These are phyloP conservation scores for Phyllosticta citriasiana DNA, from an alignment of 2,329 filamentous ascomycete species.

Conservation along the genomic window DNA sequence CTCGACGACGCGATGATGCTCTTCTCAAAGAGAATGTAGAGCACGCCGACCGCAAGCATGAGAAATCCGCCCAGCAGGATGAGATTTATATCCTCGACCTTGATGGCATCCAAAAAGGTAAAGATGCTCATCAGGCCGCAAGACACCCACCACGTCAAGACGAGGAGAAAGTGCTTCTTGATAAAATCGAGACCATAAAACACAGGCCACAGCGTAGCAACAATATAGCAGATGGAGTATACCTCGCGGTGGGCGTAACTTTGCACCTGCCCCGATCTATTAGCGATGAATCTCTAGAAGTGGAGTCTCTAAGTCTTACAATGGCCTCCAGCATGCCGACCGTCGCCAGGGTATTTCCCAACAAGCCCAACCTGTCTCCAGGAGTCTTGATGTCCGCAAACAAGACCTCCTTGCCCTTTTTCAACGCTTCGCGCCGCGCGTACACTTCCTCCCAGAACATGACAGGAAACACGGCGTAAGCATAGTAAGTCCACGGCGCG, in stretches of 20 bases:
- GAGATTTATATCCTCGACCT: conserved; percentile 63
- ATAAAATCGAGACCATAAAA: conserved; percentile 67
- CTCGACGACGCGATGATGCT: conserved; percentile 38
- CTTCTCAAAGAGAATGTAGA: conserved; percentile 75
- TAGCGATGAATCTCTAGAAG: not conserved
- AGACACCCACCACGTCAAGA: conserved; percentile 61
- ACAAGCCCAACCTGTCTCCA: conserved; percentile 47
- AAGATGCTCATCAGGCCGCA: conserved; percentile 83
- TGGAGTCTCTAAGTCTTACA: conserved; percentile 24
- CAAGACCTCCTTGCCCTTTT: conserved; percentile 55
- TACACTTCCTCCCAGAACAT: conserved; percentile 96
- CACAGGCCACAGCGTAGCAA: conserved; percentile 69
- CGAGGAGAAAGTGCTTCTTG: conserved; percentile 52
- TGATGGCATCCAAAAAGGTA: conserved; percentile 78
- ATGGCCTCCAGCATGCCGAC: conserved; percentile 69
- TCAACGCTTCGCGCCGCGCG: conserved; percentile 60
- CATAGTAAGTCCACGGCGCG: conserved; percentile 77
- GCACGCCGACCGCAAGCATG: conserved; percentile 65
- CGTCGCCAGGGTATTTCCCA: conserved; percentile 56
- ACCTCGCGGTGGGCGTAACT: conserved; percentile 88
- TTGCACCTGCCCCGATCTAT: conserved; percentile 52
- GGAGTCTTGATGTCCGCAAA: conserved; percentile 58
- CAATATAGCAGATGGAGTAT: conserved; percentile 67
- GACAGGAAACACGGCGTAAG: conserved; percentile 84
- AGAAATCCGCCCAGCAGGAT: conserved; percentile 67